Percentiles rank a stretch among this genome's conserved stretches.
These are phyloP conservation scores for Cucurbita ficifolia DNA, from an alignment of 306 rosid genomes.

Conservation along the genomic window DNA sequence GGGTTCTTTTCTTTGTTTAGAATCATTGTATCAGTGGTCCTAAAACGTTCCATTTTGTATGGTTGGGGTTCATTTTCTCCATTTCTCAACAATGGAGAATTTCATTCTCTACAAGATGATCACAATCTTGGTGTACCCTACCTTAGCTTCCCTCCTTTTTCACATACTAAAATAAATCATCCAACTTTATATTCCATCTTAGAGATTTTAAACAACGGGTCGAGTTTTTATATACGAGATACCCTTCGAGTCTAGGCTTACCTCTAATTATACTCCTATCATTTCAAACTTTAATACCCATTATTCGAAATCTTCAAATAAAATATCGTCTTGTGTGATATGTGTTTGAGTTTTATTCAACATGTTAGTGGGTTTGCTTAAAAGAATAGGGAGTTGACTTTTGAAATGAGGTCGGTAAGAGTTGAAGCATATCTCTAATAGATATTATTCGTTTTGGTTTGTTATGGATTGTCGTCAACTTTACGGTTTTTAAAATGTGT, in stretches of 20 bases:
- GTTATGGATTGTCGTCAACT: too few species aligned
- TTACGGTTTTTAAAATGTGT: too few species aligned
- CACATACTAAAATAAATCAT: not conserved
- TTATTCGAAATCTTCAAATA: too few species aligned
- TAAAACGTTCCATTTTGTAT: not conserved
- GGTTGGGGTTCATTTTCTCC: not conserved
- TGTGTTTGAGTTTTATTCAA: too few species aligned
- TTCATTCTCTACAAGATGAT: not conserved
- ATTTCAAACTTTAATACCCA: too few species aligned
- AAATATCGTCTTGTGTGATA: too few species aligned
- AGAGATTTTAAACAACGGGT: not conserved
- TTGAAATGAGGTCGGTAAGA: too few species aligned
- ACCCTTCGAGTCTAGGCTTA: not conserved
- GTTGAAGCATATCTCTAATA: too few species aligned
- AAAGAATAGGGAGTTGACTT: too few species aligned
- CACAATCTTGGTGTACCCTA: not conserved
- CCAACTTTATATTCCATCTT: not conserved
- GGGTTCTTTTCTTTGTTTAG: not conserved
- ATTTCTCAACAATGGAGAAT: not conserved
- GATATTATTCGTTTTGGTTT: too few species aligned
- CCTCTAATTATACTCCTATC: not conserved
- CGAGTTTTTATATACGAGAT: not conserved
- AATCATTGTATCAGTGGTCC: conserved; percentile 8
- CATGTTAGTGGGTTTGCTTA: too few species aligned
- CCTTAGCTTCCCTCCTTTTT: not conserved